These are phyloP conservation scores for Botrytis fragariae DNA, from an alignment of 2,329 filamentous ascomycete species.

Conservation along the genomic window DNA sequence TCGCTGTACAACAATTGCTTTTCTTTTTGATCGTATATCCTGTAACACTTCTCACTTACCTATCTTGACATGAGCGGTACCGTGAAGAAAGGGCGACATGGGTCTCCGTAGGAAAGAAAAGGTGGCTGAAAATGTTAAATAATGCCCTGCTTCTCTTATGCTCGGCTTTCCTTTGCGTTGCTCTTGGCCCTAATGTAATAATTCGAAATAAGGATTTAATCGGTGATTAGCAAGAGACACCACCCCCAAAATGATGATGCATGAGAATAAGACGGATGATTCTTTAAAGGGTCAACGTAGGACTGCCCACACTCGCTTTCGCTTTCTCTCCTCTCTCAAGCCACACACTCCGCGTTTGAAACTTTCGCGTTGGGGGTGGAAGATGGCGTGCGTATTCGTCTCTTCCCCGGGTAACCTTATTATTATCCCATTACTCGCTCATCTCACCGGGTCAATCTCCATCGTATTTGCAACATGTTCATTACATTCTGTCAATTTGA, in stretches of 20 bases:
- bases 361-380: not conserved
- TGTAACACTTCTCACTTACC: not conserved
- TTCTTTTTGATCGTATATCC: not conserved
- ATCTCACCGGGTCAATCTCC: too few species aligned
- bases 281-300: too few species aligned
- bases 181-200: not conserved
- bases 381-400: slow-evolving; percentile 3
- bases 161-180: rapidly evolving
- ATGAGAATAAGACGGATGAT: not conserved
- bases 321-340: not conserved
- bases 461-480: too few species aligned
- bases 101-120: not conserved
- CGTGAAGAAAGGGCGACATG: not conserved
- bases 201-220: not conserved
- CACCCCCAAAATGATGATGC: not conserved
- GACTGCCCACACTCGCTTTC: too few species aligned
- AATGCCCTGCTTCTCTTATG: too few species aligned
- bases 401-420: not conserved
- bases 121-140: not conserved
- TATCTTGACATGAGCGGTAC: too few species aligned
- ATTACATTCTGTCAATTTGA: not conserved
- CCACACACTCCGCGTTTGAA: not conserved
- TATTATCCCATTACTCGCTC: not conserved
- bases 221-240: not conserved
- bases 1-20: not conserved